Evolutionary conservation across 1,284 basidiomycete species (phyloP).

Genomic region (Sutorius eximius): DNA sequence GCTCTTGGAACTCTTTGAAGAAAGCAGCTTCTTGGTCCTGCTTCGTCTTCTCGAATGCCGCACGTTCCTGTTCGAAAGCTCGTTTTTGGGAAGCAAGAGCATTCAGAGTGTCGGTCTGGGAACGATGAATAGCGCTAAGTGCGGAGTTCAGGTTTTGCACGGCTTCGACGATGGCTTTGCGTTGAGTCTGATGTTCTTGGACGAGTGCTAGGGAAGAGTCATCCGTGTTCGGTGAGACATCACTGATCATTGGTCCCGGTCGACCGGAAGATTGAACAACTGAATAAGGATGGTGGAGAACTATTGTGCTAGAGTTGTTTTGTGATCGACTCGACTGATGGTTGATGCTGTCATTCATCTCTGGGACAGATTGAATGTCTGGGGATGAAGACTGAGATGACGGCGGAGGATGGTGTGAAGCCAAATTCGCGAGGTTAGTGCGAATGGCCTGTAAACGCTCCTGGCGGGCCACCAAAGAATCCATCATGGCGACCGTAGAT

Average conservation of each 20-base stretch:
- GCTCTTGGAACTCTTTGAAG: conserved; percentile 7
- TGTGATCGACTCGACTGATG: conserved; percentile 2
- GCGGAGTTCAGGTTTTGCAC: conserved; percentile 10
- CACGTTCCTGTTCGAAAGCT: conserved; percentile 19
- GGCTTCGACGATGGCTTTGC: conserved; percentile 10
- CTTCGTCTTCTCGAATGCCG: conserved; percentile 22
- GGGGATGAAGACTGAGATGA: conserved; percentile 10
- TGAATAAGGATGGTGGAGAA: conserved; percentile 8
- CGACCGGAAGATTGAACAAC: neutral
- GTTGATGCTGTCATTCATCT: neutral
- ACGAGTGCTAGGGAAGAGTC: neutral
- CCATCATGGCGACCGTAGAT: neutral
- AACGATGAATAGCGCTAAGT: conserved; percentile 9
- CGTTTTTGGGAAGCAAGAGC: conserved; percentile 11
- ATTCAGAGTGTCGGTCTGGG: conserved; percentile 21
- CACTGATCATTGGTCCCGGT: neutral
- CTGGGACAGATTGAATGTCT: neutral
- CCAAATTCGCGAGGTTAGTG: conserved; percentile 14
- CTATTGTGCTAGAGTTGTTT: neutral
- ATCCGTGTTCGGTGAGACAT: neutral
- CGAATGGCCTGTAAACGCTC: conserved; percentile 21
- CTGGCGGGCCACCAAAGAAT: conserved; percentile 14
- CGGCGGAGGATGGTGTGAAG: conserved; percentile 1
- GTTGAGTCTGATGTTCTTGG: conserved; percentile 17
- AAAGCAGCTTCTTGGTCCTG: conserved; percentile 7